Evolutionary conservation across 305 asterid species (phyloP).

Genomic region (Solanum hybrid): DNA sequence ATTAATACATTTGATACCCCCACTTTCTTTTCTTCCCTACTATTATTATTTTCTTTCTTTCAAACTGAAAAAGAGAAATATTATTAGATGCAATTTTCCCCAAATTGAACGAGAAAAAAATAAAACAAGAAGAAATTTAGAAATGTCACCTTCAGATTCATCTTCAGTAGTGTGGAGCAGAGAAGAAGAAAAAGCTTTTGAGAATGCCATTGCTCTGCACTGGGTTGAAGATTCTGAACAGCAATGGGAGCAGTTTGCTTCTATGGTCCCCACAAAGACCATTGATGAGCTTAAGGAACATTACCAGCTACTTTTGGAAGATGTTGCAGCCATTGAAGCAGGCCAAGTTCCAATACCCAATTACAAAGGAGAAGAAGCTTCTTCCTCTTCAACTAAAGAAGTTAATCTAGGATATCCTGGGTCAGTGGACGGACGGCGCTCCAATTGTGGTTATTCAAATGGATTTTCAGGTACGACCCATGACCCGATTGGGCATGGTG

Average conservation of each 20-base stretch:
- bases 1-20: conserved; percentile 27
- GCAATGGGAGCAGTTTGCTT: conserved; percentile 36
- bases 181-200: conserved; percentile 57
- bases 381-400: conserved; percentile 22
- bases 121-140: background rate
- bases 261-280: conserved; percentile 37
- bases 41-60: background rate
- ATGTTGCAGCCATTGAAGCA: conserved; percentile 51
- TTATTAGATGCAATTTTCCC: background rate
- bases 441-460: background rate
- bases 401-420: background rate
- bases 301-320: conserved; percentile 38
- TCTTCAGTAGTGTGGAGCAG: conserved; percentile 33
- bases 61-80: background rate
- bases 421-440: background rate
- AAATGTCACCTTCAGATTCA: conserved; percentile 9
- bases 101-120: background rate
- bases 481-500: conserved; percentile 19
- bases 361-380: conserved; percentile 20
- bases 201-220: conserved; percentile 44
- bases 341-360: conserved; percentile 44
- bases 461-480: conserved; percentile 16
- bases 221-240: conserved; percentile 29
- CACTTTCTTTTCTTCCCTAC: background rate
- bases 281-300: conserved; percentile 40